Conservation (phyloP, 2,329 filamentous ascomycete species). For the Fusarium sp. region DNA sequence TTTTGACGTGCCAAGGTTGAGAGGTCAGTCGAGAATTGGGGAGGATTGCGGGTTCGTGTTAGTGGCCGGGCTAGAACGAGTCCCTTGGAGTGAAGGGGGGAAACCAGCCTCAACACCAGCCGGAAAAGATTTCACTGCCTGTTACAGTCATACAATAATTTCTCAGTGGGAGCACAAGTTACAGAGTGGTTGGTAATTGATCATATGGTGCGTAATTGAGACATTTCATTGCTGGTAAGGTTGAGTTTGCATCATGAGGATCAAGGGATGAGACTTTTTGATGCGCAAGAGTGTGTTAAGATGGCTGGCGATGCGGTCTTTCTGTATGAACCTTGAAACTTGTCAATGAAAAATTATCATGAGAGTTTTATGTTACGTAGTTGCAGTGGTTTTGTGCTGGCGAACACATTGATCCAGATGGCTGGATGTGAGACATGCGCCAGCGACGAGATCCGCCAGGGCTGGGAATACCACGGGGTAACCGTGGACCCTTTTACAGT, state of each 20-base stretch:
- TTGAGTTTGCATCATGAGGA: neutral
- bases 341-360: neutral
- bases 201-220: conserved; percentile 10
- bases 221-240: neutral
- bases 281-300: neutral
- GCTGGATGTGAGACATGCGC: conserved; percentile 31
- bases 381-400: neutral
- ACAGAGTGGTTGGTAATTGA: neutral
- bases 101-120: neutral
- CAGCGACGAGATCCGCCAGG: conserved; percentile 9
- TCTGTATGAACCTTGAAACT: rapidly evolving
- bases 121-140: neutral
- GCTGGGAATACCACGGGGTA: conserved; percentile 5
- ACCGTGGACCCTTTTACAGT: neutral
- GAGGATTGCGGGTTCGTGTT: conserved; percentile 35
- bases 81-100: neutral
- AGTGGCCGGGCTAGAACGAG: conserved; percentile 27
- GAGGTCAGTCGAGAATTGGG: conserved; percentile 22
- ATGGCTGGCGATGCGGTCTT: neutral
- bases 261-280: neutral
- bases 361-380: neutral
- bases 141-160: neutral
- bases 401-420: conserved; percentile 7
- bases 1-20: conserved; percentile 10
- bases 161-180: neutral